Percentiles rank a stretch among this genome's conserved stretches.
Conservation (phyloP, 345 rosid genomes). For the Citrus maxima region DNA sequence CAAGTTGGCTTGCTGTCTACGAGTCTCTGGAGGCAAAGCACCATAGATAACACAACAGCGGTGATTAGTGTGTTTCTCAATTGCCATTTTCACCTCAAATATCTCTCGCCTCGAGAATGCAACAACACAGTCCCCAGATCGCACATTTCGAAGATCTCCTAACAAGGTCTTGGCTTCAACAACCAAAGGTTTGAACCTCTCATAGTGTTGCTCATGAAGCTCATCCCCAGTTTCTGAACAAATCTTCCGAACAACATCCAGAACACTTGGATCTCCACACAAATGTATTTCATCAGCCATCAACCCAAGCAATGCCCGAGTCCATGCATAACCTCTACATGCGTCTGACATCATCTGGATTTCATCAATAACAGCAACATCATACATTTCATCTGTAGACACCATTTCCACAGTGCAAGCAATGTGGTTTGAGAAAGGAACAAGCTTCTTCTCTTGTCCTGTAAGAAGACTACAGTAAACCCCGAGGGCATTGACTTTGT, state of each 20-base stretch:
- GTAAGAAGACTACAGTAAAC: conserved; percentile 90
- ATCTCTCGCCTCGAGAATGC: conserved; percentile 96
- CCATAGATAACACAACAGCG: conserved; percentile 96
- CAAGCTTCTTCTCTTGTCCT: conserved; percentile 82
- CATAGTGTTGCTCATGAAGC: conserved; percentile 74
- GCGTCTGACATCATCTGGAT: conserved; percentile 87
- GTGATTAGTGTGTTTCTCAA: conserved; percentile 76
- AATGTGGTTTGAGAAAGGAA: conserved; percentile 77
- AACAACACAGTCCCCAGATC: conserved; percentile 87
- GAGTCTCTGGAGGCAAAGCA: conserved; percentile 94
- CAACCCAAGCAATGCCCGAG: conserved; percentile 83
- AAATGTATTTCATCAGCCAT: conserved; percentile 96
- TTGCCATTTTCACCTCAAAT: conserved; percentile 85
- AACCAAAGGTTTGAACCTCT: conserved; percentile 79
- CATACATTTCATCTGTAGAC: conserved; percentile 66
- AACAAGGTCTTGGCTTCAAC: conserved; percentile 84
- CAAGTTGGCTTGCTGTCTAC: conserved; percentile 86
- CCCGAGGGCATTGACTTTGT: conserved; percentile 81
- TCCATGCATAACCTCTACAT: conserved; percentile 89
- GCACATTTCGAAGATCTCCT: conserved; percentile 72
- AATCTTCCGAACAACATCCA: conserved; percentile 67
- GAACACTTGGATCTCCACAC: conserved; percentile 95
- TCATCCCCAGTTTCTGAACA: conserved; percentile 92
- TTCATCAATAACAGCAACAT: conserved; percentile 92
- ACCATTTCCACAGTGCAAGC: conserved; percentile 97